Conservation (phyloP, 1,139 yeast genomes). For the Candida tunisiensis region DNA sequence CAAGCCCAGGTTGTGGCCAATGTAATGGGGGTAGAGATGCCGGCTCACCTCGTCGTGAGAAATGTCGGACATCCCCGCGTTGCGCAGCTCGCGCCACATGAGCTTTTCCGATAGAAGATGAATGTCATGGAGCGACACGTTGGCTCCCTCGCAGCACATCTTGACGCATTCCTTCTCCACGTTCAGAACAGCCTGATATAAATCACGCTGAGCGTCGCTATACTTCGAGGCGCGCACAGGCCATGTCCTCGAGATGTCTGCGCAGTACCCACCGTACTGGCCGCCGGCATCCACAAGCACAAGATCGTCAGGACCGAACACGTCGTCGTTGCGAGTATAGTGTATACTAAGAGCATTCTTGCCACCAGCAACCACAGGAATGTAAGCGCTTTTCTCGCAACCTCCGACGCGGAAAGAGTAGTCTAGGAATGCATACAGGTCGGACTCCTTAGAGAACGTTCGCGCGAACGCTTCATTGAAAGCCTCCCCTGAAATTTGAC, state of each 20-base stretch:
- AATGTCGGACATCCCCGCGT: conserved; percentile 50
- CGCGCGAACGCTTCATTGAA: conserved; percentile 59
- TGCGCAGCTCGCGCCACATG: conserved; percentile 47
- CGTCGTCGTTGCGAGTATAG: conserved; percentile 77
- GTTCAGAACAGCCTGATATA: conserved; percentile 74
- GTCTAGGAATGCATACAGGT: conserved; percentile 67
- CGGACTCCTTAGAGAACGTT: conserved; percentile 53
- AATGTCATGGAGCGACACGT: conserved; percentile 50
- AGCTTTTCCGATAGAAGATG: conserved; percentile 51
- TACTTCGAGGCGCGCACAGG: conserved; percentile 68
- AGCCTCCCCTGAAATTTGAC: conserved; percentile 66
- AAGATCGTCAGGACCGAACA: conserved; percentile 56
- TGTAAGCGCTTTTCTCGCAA: conserved; percentile 76
- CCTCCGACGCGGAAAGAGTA: conserved; percentile 75
- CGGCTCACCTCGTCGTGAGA: conserved; percentile 14
- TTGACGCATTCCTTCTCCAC: conserved; percentile 71
- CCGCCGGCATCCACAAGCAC: conserved; percentile 96
- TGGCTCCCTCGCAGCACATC: conserved; percentile 35
- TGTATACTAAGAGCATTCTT: conserved; percentile 73
- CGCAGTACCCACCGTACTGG: conserved; percentile 80
- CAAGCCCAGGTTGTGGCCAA: conserved; percentile 89
- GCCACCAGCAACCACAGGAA: conserved; percentile 96
- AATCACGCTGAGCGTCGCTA: conserved; percentile 60
- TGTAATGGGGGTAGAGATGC: conserved; percentile 71
- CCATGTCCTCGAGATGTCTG: conserved; percentile 96